phyloP scores from a whole-genome alignment of 164 flowering plant genomes.

The Aristolochia californica region DNA sequence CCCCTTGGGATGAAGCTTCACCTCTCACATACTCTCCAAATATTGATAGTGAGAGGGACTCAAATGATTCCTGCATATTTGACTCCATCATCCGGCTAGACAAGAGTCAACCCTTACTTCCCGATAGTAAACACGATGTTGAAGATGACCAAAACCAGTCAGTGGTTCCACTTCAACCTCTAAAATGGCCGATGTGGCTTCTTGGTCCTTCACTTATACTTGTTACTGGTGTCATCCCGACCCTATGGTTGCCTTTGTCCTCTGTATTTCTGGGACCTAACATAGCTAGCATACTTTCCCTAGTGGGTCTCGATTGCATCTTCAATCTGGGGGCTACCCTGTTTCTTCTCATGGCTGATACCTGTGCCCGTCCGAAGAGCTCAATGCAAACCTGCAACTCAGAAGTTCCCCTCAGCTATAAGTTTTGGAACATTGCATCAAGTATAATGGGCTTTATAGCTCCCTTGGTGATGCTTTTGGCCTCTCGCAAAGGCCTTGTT shows the following conservation, averaged over 20 bases:
- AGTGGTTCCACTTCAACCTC: conserved; percentile 23
- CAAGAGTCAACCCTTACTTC: conserved; percentile 16
- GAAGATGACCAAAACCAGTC: conserved; percentile 12
- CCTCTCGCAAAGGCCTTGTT: conserved; percentile 43
- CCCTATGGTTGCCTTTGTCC: conserved; percentile 78
- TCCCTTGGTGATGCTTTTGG: conserved; percentile 39
- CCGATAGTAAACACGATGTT: conserved; percentile 8
- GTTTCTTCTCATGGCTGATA: conserved; percentile 88
- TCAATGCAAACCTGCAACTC: conserved; percentile 20
- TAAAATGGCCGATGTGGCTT: conserved; percentile 87
- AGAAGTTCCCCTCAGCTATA: conserved; percentile 56
- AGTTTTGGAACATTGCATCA: conserved; percentile 73
- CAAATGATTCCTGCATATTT: conserved; percentile 37
- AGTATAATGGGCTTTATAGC: conserved; percentile 40
- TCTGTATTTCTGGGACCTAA: conserved; percentile 79
- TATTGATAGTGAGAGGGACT: conserved; percentile 22
- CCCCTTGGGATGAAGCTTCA: conserved; percentile 61
- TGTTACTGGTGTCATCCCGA: conserved; percentile 74
- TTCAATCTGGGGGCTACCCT: conserved; percentile 81
- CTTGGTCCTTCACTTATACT: conserved; percentile 73
- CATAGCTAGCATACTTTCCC: conserved; percentile 72
- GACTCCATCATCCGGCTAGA: conserved; percentile 36
- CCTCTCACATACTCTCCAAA: conserved; percentile 39
- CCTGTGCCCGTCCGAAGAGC: conserved; percentile 50
- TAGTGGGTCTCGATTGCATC: conserved; percentile 78